Conservation (phyloP, 129 eudicot genomes). For the Centrapalus pauciflorus region DNA sequence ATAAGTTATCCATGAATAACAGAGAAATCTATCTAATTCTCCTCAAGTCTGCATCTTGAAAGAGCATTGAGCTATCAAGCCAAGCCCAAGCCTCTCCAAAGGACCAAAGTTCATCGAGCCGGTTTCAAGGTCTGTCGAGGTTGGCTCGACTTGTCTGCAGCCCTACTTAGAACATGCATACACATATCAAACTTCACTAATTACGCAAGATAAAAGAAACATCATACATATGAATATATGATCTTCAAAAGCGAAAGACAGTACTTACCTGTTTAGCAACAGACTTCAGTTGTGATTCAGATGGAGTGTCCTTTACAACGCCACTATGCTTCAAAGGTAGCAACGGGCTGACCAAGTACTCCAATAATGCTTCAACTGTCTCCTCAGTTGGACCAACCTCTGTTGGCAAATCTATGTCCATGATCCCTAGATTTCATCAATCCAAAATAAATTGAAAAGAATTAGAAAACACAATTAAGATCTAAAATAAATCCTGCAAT, state of each 20-base stretch:
- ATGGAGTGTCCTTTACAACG: constrained; percentile 15
- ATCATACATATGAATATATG: not conserved
- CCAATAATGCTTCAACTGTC: constrained; percentile 43
- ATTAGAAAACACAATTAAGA: not conserved
- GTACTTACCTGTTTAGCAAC: constrained; percentile 58
- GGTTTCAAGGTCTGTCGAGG: no score
- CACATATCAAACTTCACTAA: not conserved
- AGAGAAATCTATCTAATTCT: no score
- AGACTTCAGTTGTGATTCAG: constrained; percentile 37
- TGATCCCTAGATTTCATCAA: constrained; percentile 13
- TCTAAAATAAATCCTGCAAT: not conserved
- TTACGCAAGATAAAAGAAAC: not conserved
- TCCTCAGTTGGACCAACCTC: constrained; percentile 51
- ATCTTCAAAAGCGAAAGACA: not conserved
- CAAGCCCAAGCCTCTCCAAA: no score
- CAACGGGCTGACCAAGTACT: constrained; percentile 61
- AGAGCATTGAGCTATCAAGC: no score
- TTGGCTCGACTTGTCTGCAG: no score
- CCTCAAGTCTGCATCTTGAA: no score
- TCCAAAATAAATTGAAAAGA: not conserved
- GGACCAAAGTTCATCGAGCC: no score
- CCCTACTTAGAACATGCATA: no score
- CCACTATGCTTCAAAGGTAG: constrained; percentile 35
- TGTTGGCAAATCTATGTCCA: constrained; percentile 26
- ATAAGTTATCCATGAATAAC: no score